These are phyloP conservation scores for Daedaleopsis nitida DNA, from an alignment of 768 basidiomycete genomes.

Conservation along the genomic window DNA sequence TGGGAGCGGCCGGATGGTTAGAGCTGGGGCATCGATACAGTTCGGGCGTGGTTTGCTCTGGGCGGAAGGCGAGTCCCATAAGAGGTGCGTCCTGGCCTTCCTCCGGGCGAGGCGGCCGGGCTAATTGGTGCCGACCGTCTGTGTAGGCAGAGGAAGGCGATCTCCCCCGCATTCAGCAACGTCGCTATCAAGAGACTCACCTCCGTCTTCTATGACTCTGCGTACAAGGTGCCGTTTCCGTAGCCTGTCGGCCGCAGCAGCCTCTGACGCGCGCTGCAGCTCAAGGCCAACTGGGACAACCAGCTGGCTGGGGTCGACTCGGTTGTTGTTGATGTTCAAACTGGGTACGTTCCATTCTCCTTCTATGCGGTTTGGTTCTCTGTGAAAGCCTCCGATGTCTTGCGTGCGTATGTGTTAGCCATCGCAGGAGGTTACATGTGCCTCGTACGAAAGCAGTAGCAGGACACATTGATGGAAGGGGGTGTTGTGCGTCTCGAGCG, in stretches of 20 bases:
- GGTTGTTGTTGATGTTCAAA: constrained; percentile 48
- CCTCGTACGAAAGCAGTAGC: too few relatives aligned
- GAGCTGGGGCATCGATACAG: not conserved
- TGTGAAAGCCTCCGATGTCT: too few relatives aligned
- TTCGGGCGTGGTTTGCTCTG: constrained; percentile 41
- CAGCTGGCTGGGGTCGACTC: constrained; percentile 21
- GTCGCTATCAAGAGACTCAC: constrained; percentile 49
- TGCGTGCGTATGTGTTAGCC: too few relatives aligned
- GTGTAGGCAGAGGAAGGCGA: constrained; percentile 48
- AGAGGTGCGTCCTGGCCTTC: constrained; percentile 33
- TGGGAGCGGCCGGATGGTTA: not conserved
- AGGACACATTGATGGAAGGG: too few relatives aligned
- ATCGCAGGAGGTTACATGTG: too few relatives aligned
- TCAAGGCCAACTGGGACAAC: constrained; percentile 38
- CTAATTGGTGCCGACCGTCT: too few relatives aligned
- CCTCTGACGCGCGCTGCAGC: constrained; percentile 21
- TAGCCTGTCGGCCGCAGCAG: not conserved
- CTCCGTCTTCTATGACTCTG: constrained; percentile 51
- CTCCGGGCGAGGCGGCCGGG: not conserved
- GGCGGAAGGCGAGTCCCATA: constrained; percentile 46
- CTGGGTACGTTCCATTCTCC: constrained; percentile 29
- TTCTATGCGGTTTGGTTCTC: too few relatives aligned
- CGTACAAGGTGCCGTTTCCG: constrained; percentile 43
- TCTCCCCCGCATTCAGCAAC: constrained; percentile 56
- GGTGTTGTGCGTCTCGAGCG: too few relatives aligned